Percentiles rank a stretch among this genome's conserved stretches.
Conservation (phyloP, 495 filamentous ascomycete species). For the Neurospora cerealis region DNA sequence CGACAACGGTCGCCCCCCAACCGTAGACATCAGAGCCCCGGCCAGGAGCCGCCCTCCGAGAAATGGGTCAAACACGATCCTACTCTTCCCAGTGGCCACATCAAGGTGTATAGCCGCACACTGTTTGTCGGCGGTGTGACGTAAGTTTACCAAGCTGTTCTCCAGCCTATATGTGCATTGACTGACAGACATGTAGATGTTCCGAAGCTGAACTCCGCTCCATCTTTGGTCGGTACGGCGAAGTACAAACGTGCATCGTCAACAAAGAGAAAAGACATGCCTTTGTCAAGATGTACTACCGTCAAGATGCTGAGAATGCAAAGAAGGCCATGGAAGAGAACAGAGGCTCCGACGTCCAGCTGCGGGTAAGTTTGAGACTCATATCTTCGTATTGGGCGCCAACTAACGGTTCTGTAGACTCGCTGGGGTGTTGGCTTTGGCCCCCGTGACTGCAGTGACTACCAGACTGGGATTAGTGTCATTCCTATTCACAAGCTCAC, state of each 20-base stretch:
- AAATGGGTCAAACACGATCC: slow-evolving; percentile 80
- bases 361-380: slow-evolving; percentile 53
- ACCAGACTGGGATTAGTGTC: slow-evolving; percentile 80
- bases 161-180: slow-evolving; percentile 8
- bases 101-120: slow-evolving; percentile 91
- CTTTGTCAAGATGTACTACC: slow-evolving; percentile 95
- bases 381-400: background rate
- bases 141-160: slow-evolving; percentile 40
- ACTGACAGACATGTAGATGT: slow-evolving; percentile 37
- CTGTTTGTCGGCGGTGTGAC: slow-evolving; percentile 95
- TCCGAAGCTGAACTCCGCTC: slow-evolving; percentile 70
- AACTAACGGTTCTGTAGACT: slow-evolving; percentile 45
- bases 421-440: slow-evolving; percentile 98
- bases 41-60: slow-evolving; percentile 26
- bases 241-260: slow-evolving; percentile 94
- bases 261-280: slow-evolving; percentile 96
- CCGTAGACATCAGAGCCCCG: slow-evolving; percentile 52
- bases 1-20: slow-evolving; percentile 72
- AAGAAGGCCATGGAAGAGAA: slow-evolving; percentile 86
- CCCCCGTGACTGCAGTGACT: slow-evolving; percentile 94
- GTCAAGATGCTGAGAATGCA: slow-evolving; percentile 71
- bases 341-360: slow-evolving; percentile 58
- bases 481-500: slow-evolving; percentile 89
- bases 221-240: slow-evolving; percentile 69
- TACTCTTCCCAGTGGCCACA: slow-evolving; percentile 57